These are phyloP conservation scores for Acanthamoeba sp. DNA, from an alignment of 208 protist species.

Conservation along the genomic window DNA sequence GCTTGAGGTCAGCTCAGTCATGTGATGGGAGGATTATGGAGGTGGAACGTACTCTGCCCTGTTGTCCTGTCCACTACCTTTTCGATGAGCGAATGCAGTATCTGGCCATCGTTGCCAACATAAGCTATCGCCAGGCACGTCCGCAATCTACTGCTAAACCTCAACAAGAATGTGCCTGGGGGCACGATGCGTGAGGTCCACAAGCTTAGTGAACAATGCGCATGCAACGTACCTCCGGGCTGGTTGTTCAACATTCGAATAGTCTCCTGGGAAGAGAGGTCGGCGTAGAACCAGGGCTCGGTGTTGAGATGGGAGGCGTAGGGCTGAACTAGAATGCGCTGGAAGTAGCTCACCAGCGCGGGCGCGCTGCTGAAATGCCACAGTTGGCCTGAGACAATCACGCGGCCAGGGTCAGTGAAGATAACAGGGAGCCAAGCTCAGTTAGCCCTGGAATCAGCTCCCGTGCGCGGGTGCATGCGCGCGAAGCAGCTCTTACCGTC, in stretches of 20 bases:
- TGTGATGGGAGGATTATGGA: no score
- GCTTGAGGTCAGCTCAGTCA: no score
- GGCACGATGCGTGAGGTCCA: neutral
- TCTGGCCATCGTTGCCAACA: constrained; percentile 62
- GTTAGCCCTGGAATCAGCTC: neutral
- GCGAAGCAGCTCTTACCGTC: constrained; percentile 13
- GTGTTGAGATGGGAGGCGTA: neutral
- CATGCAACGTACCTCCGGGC: neutral
- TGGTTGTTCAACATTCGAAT: constrained; percentile 51
- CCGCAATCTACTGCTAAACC: constrained; percentile 40
- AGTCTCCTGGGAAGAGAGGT: constrained; percentile 57
- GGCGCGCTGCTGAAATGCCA: constrained; percentile 59
- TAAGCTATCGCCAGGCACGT: constrained; percentile 61
- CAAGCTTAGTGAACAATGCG: neutral
- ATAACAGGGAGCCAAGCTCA: neutral
- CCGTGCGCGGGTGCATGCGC: no score
- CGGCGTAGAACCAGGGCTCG: constrained; percentile 71
- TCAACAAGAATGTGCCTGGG: constrained; percentile 52
- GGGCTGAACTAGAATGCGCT: constrained; percentile 10
- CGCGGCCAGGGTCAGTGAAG: neutral
- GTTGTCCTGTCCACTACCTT: constrained; percentile 12
- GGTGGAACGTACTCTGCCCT: neutral
- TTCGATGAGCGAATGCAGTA: constrained; percentile 74
- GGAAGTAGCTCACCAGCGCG: neutral
- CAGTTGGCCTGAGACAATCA: constrained; percentile 20